Evolutionary conservation across 2,329 filamentous ascomycete species (phyloP).

Genomic region (Colletotrichum theobromicola): DNA sequence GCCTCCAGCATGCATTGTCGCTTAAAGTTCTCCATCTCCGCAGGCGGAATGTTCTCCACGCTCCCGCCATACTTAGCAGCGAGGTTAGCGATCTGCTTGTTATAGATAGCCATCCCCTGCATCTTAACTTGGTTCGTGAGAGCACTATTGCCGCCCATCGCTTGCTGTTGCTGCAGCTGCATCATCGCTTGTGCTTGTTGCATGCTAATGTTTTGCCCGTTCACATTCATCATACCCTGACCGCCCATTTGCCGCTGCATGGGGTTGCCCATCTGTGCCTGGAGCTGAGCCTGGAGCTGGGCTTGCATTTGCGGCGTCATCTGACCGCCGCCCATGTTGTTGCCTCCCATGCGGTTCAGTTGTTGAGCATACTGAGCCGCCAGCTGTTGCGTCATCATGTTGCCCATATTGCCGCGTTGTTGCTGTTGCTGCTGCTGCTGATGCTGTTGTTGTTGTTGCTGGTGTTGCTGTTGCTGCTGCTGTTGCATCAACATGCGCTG

Average conservation of each 20-base stretch:
- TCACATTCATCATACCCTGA: conserved; percentile 45
- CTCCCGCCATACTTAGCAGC: conserved; percentile 43
- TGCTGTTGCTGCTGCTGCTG: conserved; percentile 36
- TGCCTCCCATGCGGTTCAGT: conserved; percentile 45
- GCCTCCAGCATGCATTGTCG: conserved; percentile 44
- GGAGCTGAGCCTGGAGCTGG: conserved; percentile 30
- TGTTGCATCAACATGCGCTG: conserved; percentile 19
- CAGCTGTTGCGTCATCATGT: conserved; percentile 47
- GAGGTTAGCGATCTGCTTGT: conserved; percentile 39
- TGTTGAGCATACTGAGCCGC: conserved; percentile 49
- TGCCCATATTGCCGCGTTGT: conserved; percentile 36
- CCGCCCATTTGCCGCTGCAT: conserved; percentile 41
- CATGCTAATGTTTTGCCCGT: conserved; percentile 39
- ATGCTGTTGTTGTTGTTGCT: conserved; percentile 39
- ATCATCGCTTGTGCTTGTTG: conserved; percentile 48
- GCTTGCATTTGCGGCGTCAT: conserved; percentile 44
- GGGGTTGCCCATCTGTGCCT: conserved; percentile 42
- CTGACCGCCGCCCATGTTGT: conserved; percentile 32
- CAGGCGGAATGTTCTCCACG: conserved; percentile 49
- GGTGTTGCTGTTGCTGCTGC: conserved; percentile 41
- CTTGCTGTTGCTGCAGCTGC: conserved; percentile 38
- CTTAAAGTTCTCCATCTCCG: conserved; percentile 51
- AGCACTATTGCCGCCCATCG: conserved; percentile 33
- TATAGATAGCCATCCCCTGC: conserved; percentile 42
- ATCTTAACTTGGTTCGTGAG: conserved; percentile 35